A percentile compares a stretch with the other conserved stretches of the same genome.
phyloP scores from a whole-genome alignment of 768 basidiomycete species.

The Pleurotus pulmonarius region DNA sequence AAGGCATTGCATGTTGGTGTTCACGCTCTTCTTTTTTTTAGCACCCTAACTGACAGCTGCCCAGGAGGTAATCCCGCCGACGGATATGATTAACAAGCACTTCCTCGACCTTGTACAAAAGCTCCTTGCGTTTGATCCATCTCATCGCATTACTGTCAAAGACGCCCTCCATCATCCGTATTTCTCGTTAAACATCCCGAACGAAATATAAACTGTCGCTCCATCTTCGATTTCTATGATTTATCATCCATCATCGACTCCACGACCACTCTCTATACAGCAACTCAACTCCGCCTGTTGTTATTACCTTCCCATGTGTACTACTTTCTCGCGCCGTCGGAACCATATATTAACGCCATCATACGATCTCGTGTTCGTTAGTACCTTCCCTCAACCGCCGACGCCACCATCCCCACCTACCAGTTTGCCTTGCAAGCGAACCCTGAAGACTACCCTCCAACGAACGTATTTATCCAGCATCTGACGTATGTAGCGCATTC shows the following conservation, averaged over 20 bases:
- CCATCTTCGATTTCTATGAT: not conserved
- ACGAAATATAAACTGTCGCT: slow-evolving; percentile 51
- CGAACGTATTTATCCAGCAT: not conserved
- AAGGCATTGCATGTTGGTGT: slow-evolving; percentile 66
- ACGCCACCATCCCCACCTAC: too few relatives aligned
- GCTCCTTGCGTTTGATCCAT: slow-evolving; percentile 88
- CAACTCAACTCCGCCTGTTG: slow-evolving; percentile 4
- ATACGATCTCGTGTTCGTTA: not conserved
- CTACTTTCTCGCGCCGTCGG: slow-evolving; percentile 3
- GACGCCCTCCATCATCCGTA: slow-evolving; percentile 88
- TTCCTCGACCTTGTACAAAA: slow-evolving; percentile 87
- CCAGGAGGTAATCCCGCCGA: slow-evolving; percentile 83
- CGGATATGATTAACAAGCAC: slow-evolving; percentile 67
- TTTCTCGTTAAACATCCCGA: slow-evolving; percentile 64
- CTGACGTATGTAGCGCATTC: slow-evolving; percentile 6
- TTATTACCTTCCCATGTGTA: slow-evolving; percentile 10
- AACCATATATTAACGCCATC: slow-evolving; percentile 4
- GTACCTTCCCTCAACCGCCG: not conserved
- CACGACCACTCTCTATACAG: not conserved
- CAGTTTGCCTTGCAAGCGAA: too few relatives aligned
- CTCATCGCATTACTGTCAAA: slow-evolving; percentile 81
- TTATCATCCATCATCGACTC: not conserved
- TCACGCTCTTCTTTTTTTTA: not conserved
- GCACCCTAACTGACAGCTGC: slow-evolving; percentile 7
- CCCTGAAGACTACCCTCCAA: too few relatives aligned